Conservation (phyloP, 805 yeast species). For the Candida sphagnicola region DNA sequence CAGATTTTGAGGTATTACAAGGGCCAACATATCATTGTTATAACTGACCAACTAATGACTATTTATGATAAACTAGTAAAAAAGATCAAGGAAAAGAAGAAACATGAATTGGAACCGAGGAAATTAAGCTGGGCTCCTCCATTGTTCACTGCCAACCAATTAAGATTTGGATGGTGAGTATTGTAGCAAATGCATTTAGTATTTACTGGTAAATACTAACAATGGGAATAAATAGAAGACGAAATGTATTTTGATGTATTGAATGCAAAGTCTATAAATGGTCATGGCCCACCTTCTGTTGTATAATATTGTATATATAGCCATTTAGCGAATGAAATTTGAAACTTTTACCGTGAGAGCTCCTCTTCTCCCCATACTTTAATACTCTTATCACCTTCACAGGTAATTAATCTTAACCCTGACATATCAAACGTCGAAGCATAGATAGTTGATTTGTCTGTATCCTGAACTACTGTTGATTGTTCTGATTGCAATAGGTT, state of each 20-base stretch:
- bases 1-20: constrained; percentile 88
- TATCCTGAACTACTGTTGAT: constrained; percentile 66
- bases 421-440: constrained; percentile 73
- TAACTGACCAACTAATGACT: constrained; percentile 78
- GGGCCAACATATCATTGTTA: constrained; percentile 87
- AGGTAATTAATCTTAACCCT: constrained; percentile 77
- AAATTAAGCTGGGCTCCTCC: constrained; percentile 92
- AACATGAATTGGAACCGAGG: constrained; percentile 69
- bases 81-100: constrained; percentile 58
- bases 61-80: constrained; percentile 62
- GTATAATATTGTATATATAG: too few species aligned
- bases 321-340: too few species aligned
- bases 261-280: too few species aligned
- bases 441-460: constrained; percentile 63
- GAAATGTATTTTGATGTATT: too few species aligned
- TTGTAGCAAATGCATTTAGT: not conserved
- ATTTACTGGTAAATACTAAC: constrained; percentile 3
- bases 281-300: too few species aligned
- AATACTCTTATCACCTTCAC: constrained; percentile 86
- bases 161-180: constrained; percentile 89
- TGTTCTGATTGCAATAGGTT: constrained; percentile 49
- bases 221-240: not conserved
- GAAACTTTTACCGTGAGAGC: too few species aligned
- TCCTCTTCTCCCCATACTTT: constrained; percentile 55
- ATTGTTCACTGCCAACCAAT: constrained; percentile 89